These are phyloP conservation scores for Stromatinia cepivora DNA, from an alignment of 2,329 filamentous ascomycete genomes.

Conservation along the genomic window DNA sequence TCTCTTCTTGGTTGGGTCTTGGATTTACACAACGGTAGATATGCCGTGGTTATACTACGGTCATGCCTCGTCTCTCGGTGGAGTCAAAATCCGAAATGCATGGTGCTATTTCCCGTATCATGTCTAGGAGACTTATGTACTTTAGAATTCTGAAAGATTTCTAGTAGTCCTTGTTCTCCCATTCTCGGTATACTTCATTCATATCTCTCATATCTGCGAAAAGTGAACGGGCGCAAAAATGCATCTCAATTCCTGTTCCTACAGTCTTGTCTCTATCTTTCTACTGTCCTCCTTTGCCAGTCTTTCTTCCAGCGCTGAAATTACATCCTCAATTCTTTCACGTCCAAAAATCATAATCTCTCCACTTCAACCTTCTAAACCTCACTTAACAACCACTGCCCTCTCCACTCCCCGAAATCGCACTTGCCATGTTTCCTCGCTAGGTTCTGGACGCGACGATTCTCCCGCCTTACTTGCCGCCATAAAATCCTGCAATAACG, in stretches of 20 bases:
- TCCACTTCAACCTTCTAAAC: slow-evolving; percentile 11
- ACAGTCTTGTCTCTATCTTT: not conserved
- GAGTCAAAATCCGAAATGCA: slow-evolving; percentile 6
- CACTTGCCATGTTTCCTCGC: slow-evolving; percentile 8
- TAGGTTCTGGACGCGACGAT: slow-evolving; percentile 13
- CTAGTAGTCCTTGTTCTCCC: not conserved
- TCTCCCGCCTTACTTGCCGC: not conserved
- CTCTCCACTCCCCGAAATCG: slow-evolving; percentile 11
- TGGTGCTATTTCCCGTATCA: not conserved
- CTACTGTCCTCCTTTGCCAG: not conserved
- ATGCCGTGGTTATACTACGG: not conserved
- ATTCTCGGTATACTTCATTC: not conserved
- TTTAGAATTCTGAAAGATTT: not conserved
- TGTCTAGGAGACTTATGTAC: not conserved
- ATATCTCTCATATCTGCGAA: not conserved
- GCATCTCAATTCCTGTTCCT: not conserved
- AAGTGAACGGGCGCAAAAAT: not conserved
- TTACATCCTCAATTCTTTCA: not conserved
- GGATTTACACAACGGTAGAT: not conserved
- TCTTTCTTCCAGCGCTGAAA: slow-evolving; percentile 6
- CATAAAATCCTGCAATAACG: slow-evolving; percentile 19
- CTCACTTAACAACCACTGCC: not conserved
- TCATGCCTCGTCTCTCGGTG: slow-evolving; percentile 19
- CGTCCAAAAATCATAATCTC: slow-evolving; percentile 5
- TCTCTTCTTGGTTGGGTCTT: not conserved